phyloP scores from a whole-genome alignment of 345 rosid species.

The Diplotaxis tenuifolia region DNA sequence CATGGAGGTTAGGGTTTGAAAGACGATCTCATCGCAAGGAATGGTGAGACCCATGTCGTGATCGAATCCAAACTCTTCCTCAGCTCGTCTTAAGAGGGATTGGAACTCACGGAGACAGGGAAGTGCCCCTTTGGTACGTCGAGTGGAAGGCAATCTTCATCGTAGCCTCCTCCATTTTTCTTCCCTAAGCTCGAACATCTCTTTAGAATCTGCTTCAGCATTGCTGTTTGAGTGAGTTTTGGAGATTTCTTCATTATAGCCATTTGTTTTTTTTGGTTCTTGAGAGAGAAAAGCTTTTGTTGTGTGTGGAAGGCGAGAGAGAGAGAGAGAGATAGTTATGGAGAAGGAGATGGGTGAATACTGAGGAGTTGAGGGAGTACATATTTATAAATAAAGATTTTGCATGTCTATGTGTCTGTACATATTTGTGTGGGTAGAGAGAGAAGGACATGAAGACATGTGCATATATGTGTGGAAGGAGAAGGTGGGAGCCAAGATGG shows the following conservation, averaged over 20 bases:
- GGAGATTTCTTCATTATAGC: conserved; percentile 48
- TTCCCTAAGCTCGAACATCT: conserved; percentile 72
- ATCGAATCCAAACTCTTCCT: conserved; percentile 92
- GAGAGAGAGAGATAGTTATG: conserved; percentile 16
- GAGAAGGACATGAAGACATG: conserved; percentile 40
- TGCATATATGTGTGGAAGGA: conserved; percentile 43
- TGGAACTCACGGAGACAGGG: conserved; percentile 87
- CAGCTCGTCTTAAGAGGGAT: conserved; percentile 67
- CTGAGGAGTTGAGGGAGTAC: conserved; percentile 35
- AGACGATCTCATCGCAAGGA: conserved; percentile 86
- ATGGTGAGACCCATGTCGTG: conserved; percentile 88
- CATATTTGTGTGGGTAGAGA: conserved; percentile 13
- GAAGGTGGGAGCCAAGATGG: conserved; percentile 57
- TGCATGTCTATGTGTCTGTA: conserved; percentile 35
- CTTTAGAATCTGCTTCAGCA: conserved; percentile 54
- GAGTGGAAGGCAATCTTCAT: conserved; percentile 55
- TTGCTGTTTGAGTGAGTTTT: conserved; percentile 52
- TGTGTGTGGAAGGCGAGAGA: conserved; percentile 10
- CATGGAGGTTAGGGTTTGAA: conserved; percentile 37
- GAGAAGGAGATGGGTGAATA: conserved; percentile 30
- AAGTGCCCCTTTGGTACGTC: conserved; percentile 97
- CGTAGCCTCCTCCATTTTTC: conserved; percentile 42
- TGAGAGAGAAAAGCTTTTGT: conserved; percentile 24
- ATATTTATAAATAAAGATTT: conserved; percentile 29
- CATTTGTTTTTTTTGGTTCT: conserved; percentile 39